A percentile compares a stretch with the other conserved stretches of the same genome.
These are phyloP conservation scores for Dendryphion nanum DNA, from an alignment of 2,329 filamentous ascomycete species.

Conservation along the genomic window DNA sequence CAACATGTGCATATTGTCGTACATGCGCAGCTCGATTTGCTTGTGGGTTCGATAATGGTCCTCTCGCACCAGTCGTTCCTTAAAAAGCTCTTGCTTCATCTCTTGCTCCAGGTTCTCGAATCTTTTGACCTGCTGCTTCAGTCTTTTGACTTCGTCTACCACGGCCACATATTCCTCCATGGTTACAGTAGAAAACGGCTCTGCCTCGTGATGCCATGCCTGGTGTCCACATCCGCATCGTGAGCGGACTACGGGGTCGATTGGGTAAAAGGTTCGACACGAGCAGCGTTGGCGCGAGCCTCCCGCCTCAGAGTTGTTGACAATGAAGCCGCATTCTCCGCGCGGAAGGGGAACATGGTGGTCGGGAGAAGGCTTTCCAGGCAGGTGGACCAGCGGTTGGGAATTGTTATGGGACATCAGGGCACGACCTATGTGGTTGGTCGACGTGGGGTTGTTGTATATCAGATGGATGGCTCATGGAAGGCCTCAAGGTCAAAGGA, in stretches of 20 bases:
- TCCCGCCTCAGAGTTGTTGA: conserved; percentile 22
- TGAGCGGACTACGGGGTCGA: conserved; percentile 35
- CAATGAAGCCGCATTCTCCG: conserved; percentile 39
- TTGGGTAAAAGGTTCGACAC: conserved; percentile 46
- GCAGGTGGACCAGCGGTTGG: conserved; percentile 26
- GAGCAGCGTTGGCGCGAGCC: conserved; percentile 39
- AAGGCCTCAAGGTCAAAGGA: too few species aligned
- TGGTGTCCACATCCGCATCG: conserved; percentile 49
- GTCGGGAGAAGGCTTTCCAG: conserved; percentile 25
- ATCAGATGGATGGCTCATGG: conserved; percentile 30
- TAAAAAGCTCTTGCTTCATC: conserved; percentile 38
- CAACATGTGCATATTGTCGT: conserved; percentile 38
- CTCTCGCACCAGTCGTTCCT: conserved; percentile 31
- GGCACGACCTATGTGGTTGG: conserved; percentile 26
- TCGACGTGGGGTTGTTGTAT: conserved; percentile 23
- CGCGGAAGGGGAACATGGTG: conserved; percentile 35
- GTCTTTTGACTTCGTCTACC: conserved; percentile 36
- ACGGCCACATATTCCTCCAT: conserved; percentile 36
- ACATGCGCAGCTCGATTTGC: conserved; percentile 34
- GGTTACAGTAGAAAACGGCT: conserved; percentile 33
- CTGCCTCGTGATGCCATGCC: conserved; percentile 45
- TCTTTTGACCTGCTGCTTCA: conserved; percentile 33
- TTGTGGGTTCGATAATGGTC: conserved; percentile 34
- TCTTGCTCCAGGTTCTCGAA: conserved; percentile 35
- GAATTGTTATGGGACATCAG: conserved; percentile 39